Evolutionary conservation across 2,329 filamentous ascomycete genomes (phyloP).

Genomic region (Phyllosticta ampelicida): DNA sequence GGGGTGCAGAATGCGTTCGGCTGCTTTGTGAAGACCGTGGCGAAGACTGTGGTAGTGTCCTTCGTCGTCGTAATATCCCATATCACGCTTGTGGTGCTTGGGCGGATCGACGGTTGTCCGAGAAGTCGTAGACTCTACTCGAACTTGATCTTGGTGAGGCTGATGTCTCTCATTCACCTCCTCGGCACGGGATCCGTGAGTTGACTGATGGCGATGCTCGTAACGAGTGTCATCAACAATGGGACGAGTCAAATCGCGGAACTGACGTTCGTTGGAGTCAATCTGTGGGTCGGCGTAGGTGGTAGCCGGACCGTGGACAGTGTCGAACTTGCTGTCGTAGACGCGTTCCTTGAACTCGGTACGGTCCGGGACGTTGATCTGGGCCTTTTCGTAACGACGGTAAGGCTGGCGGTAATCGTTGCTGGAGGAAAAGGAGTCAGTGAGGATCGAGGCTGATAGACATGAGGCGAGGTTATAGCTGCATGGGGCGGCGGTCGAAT

Average conservation of each 20-base stretch:
- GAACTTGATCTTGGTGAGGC: conserved; percentile 36
- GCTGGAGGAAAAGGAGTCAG: conserved; percentile 14
- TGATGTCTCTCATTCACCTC: conserved; percentile 29
- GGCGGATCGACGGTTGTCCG: conserved; percentile 43
- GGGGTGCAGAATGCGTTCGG: conserved; percentile 54
- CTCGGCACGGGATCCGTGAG: conserved; percentile 30
- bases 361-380: conserved; percentile 53
- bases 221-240: conserved; percentile 33
- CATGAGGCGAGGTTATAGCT: background rate
- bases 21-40: conserved; percentile 56
- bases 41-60: conserved; percentile 66
- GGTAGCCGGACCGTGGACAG: conserved; percentile 38
- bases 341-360: conserved; percentile 45
- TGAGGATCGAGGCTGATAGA: background rate
- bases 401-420: conserved; percentile 46
- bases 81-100: conserved; percentile 46
- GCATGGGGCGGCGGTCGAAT: background rate
- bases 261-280: conserved; percentile 48
- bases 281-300: conserved; percentile 46
- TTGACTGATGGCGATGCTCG: conserved; percentile 12
- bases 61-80: conserved; percentile 75
- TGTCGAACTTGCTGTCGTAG: conserved; percentile 37
- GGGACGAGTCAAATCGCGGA: conserved; percentile 51
- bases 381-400: conserved; percentile 51
- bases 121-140: conserved; percentile 36